phyloP scores from a whole-genome alignment of 805 yeast genomes.

The Dipodascus geniculatus region DNA sequence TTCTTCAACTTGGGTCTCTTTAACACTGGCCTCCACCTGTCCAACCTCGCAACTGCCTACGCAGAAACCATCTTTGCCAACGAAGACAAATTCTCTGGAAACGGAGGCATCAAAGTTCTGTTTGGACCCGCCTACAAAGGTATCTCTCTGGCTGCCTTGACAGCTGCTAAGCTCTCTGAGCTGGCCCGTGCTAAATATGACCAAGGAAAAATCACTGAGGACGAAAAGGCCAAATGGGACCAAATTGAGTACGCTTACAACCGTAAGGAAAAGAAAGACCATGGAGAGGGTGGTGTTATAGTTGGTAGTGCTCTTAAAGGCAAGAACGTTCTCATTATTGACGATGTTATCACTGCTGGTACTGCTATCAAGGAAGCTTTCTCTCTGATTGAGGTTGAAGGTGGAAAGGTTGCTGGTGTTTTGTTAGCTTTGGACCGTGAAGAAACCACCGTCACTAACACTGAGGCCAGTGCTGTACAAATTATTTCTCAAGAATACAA shows the following conservation, averaged over 20 bases:
- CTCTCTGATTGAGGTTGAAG: conserved; percentile 54
- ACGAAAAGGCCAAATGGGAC: conserved; percentile 40
- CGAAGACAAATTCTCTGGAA: conserved; percentile 31
- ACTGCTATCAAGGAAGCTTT: conserved; percentile 95
- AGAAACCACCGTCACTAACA: conserved; percentile 62
- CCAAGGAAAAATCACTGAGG: not conserved
- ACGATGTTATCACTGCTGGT: conserved; percentile 97
- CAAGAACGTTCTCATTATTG: conserved; percentile 73
- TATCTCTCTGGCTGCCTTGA: conserved; percentile 86
- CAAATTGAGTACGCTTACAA: conserved; percentile 82
- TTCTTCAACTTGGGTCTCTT: conserved; percentile 91
- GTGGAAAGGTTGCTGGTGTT: conserved; percentile 70
- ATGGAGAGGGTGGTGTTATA: conserved; percentile 94
- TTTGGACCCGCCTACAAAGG: conserved; percentile 99
- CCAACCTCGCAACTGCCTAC: conserved; percentile 77
- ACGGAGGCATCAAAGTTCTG: conserved; percentile 39
- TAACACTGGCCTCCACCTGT: conserved; percentile 64
- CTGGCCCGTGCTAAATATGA: conserved; percentile 43
- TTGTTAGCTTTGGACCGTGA: conserved; percentile 92
- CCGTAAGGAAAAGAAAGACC: conserved; percentile 94
- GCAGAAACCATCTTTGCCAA: conserved; percentile 78
- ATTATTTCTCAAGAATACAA: conserved; percentile 58
- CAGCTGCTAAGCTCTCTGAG: conserved; percentile 86
- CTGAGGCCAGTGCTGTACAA: conserved; percentile 62
- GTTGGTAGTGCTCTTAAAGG: conserved; percentile 72